These are phyloP conservation scores for Salix arbutifolia DNA, from an alignment of 345 rosid genomes.

Conservation along the genomic window DNA sequence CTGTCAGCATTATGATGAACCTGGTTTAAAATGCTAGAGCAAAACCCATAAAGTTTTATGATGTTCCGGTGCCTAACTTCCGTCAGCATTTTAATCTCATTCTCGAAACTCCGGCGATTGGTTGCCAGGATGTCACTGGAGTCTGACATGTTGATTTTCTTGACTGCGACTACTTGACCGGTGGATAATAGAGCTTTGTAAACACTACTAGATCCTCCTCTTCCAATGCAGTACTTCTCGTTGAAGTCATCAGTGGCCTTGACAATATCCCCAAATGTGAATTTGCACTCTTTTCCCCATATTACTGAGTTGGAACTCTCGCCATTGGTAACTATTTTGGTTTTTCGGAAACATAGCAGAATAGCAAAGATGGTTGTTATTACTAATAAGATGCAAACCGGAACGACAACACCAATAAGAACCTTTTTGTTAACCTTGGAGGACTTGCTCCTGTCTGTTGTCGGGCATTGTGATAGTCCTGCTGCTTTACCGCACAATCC, in stretches of 20 bases:
- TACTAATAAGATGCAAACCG: constrained; percentile 26
- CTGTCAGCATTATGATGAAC: too few relatives aligned
- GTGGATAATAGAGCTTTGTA: constrained; percentile 46
- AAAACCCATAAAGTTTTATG: constrained; percentile 63
- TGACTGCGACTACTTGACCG: constrained; percentile 54
- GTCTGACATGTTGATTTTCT: constrained; percentile 41
- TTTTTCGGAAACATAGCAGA: constrained; percentile 12
- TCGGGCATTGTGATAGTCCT: constrained; percentile 40
- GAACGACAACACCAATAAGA: constrained; percentile 38
- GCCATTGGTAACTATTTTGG: background rate
- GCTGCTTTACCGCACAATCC: constrained; percentile 54
- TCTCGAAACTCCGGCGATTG: constrained; percentile 48
- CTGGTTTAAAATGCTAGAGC: too few relatives aligned
- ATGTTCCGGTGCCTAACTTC: constrained; percentile 56
- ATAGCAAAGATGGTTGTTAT: constrained; percentile 12
- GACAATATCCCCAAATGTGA: constrained; percentile 53
- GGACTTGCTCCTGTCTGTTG: constrained; percentile 17
- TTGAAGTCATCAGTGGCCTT: constrained; percentile 51
- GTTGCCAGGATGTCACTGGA: constrained; percentile 31
- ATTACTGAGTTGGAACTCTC: constrained; percentile 31
- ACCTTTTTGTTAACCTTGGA: constrained; percentile 17
- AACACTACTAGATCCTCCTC: constrained; percentile 63
- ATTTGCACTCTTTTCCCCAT: constrained; percentile 55
- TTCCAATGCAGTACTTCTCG: constrained; percentile 53
- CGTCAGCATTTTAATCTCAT: constrained; percentile 50